Base-by-base conservation (phyloP, 805 yeast genomes). In the Danielozyma ontarioensis region DNA sequence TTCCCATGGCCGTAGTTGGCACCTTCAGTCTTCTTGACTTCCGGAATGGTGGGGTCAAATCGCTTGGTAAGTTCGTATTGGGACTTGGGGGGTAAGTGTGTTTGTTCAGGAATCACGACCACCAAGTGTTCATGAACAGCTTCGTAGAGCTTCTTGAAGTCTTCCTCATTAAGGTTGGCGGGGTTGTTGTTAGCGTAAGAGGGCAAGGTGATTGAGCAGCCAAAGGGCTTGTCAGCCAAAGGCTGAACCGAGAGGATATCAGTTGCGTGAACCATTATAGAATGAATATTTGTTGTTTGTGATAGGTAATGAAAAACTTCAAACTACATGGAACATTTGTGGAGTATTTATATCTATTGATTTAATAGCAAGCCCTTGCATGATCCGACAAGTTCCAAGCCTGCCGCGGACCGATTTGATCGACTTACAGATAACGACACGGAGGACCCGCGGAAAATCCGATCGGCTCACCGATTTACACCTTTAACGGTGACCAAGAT, bases 1-100 rank as follows among this genome's bases (percentile, higher is more conserved):
- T 84, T 82, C 36, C 90, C 89, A 49, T 87, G 96, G 21, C 96
- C 96, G 48, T 87, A 87, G 16, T 74, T 73, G 27, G 83, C 80
- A 3, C 61, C 63, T 3, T 28, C 17, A 22, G 52, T 59, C 10
- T 40, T 48, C 37, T 58, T 62, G 21, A 70, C 63, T 34, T 59
- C 66, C 5, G 70, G 70, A 29, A 67, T 58, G 3, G 85, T 64
- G 16, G 90, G 87, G 50, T 87, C 96, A 51, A 86, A 82, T 47
- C 83, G 73, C 39, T 80, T 73, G 19, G 95, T 87, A 33, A 87
- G 68, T 17, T 69, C 58, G 59, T 81, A 84, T 59, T 87, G 96
- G 1, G 89, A 79, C 36, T 73, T 66, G 21, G 96, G 94, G 3
- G 78, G 42, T 25, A 87, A 68, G 5, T 75, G 61, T n/a, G 68